These are phyloP conservation scores for Phytophthora pini DNA, from an alignment of 352 stramenopile species.

Conservation along the genomic window DNA sequence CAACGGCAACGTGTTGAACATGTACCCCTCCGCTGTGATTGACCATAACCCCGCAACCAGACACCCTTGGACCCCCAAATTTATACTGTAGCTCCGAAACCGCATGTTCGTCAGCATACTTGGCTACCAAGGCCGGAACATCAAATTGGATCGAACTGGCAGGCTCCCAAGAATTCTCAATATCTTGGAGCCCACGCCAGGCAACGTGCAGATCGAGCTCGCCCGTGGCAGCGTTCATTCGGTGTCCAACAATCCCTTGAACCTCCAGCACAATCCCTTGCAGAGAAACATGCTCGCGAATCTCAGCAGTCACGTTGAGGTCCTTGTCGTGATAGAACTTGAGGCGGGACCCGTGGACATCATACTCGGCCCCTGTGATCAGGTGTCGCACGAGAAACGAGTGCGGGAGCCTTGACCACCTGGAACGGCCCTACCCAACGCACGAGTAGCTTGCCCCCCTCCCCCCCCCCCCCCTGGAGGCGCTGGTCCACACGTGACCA, in stretches of 20 bases:
- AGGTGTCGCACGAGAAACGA: slow-evolving; percentile 23
- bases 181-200: slow-evolving; percentile 16
- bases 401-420: slow-evolving; percentile 11
- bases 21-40: too few relatives aligned
- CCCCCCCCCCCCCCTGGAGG: too few relatives aligned
- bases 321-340: slow-evolving; percentile 19
- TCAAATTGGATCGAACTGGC: slow-evolving; percentile 13
- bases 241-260: not conserved
- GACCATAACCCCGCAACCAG: not conserved
- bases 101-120: not conserved
- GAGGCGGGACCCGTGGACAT: not conserved
- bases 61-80: not conserved
- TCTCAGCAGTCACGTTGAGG: slow-evolving; percentile 11
- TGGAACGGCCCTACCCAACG: slow-evolving; percentile 14
- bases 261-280: slow-evolving; percentile 16
- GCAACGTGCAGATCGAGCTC: slow-evolving; percentile 13
- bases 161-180: slow-evolving; percentile 18
- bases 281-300: slow-evolving; percentile 11
- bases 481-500: slow-evolving; percentile 18
- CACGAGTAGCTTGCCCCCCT: slow-evolving; percentile 14
- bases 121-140: slow-evolving; percentile 7
- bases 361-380: slow-evolving; percentile 12
- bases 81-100: slow-evolving; percentile 3
- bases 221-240: not conserved
- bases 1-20: too few relatives aligned